phyloP scores from a whole-genome alignment of 2,329 filamentous ascomycete species.

The Aspergillus udagawae region DNA sequence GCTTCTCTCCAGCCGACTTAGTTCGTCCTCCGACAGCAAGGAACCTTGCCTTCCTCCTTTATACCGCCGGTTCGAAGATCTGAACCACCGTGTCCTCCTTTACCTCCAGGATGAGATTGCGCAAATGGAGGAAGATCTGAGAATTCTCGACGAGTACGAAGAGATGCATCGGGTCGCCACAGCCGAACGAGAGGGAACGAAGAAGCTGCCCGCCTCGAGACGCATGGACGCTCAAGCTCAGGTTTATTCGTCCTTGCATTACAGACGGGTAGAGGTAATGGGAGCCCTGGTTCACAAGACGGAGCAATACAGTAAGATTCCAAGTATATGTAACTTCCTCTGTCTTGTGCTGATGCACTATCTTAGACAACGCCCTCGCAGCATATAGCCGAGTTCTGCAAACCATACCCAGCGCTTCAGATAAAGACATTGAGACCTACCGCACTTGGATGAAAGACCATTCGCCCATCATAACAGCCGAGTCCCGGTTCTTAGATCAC shows the following conservation, averaged over 20 bases:
- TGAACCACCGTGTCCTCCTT: constrained; percentile 78
- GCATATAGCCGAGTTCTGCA: constrained; percentile 47
- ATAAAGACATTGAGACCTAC: constrained; percentile 50
- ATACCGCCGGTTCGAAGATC: constrained; percentile 75
- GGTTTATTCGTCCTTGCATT: constrained; percentile 51
- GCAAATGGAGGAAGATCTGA: constrained; percentile 75
- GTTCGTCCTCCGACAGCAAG: constrained; percentile 23
- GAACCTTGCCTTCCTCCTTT: constrained; percentile 51
- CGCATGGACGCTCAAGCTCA: constrained; percentile 45
- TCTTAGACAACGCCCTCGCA: constrained; percentile 38
- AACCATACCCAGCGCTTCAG: constrained; percentile 43
- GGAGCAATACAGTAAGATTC: constrained; percentile 56
- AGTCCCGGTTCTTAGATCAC: constrained; percentile 52
- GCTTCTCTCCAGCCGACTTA: constrained; percentile 30
- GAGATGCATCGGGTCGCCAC: constrained; percentile 32
- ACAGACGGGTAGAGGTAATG: constrained; percentile 51
- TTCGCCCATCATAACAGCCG: constrained; percentile 47
- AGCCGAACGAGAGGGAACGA: constrained; percentile 30
- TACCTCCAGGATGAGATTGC: constrained; percentile 81
- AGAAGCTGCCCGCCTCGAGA: constrained; percentile 35
- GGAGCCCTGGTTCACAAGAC: constrained; percentile 55
- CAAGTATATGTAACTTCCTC: not conserved
- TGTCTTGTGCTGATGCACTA: not conserved
- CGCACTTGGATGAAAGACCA: constrained; percentile 51
- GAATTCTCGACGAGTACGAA: constrained; percentile 61